Percentiles rank a stretch among this genome's conserved stretches.
Conservation (phyloP, 2,329 filamentous ascomycete genomes). For the Sphaerulina populicola region DNA sequence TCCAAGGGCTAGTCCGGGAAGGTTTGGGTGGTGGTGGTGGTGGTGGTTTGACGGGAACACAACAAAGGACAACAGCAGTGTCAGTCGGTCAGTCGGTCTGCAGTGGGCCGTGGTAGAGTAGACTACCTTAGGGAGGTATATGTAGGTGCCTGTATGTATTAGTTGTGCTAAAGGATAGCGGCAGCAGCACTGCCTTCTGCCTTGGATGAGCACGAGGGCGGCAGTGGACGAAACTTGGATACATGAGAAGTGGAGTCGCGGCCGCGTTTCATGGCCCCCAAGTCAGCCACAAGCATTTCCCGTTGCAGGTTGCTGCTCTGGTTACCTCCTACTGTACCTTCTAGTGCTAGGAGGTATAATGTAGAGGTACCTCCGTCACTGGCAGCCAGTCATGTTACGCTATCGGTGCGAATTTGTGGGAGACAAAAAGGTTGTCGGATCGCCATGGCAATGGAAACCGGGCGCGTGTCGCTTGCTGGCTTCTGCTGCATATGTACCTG, state of each 20-base stretch:
- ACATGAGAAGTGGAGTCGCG: slow-evolving; percentile 10
- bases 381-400: slow-evolving; percentile 4
- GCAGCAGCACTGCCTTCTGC: neutral
- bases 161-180: neutral
- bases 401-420: neutral
- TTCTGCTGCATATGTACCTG: neutral
- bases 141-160: too few relatives aligned
- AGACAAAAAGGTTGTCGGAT: neutral
- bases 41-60: neutral
- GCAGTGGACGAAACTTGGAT: slow-evolving; percentile 12
- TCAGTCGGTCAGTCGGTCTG: neutral
- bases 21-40: neutral
- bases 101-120: neutral
- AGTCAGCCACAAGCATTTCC: slow-evolving; percentile 8
- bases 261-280: slow-evolving; percentile 12
- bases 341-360: too few relatives aligned
- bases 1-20: too few relatives aligned
- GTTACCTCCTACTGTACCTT: too few relatives aligned
- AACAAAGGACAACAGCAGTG: neutral
- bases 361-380: too few relatives aligned
- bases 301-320: slow-evolving; percentile 1
- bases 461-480: neutral
- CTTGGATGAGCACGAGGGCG: neutral
- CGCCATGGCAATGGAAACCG: neutral
- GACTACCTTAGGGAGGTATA: too few relatives aligned